phyloP scores from a whole-genome alignment of 2,329 filamentous ascomycete species.

The Orbilia javanica region DNA sequence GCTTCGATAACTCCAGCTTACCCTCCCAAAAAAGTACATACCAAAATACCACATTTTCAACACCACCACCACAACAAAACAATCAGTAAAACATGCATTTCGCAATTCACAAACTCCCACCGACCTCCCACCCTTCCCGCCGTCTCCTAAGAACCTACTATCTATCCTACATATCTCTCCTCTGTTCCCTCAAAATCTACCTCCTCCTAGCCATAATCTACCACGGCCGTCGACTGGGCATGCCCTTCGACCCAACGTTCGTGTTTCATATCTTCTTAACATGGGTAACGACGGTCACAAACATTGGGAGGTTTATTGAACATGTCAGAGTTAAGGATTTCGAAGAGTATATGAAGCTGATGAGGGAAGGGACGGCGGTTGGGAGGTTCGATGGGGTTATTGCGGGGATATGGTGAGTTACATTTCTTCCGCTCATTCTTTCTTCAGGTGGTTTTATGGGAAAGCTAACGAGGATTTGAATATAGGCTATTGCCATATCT shows the following conservation, averaged over 20 bases:
- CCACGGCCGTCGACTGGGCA: constrained; percentile 9
- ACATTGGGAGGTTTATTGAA: constrained; percentile 24
- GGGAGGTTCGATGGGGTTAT: constrained; percentile 45
- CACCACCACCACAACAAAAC: neutral
- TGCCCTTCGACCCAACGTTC: constrained; percentile 21
- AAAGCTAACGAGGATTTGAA: neutral
- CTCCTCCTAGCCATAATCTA: constrained; percentile 29
- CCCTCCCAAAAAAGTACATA: neutral
- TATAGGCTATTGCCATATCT: constrained; percentile 38
- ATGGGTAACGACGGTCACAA: constrained; percentile 7
- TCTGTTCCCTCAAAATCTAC: constrained; percentile 23
- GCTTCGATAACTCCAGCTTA: neutral
- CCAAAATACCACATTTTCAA: constrained; percentile 20
- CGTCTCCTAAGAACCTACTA: constrained; percentile 9
- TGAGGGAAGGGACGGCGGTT: neutral
- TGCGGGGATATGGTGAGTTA: constrained; percentile 26
- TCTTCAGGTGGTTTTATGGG: neutral
- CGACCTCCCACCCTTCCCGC: constrained; percentile 14
- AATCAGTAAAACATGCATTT: constrained; percentile 56
- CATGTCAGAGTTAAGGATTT: constrained; percentile 14
- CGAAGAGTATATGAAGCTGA: constrained; percentile 1
- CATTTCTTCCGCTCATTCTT: neutral
- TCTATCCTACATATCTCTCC: constrained; percentile 14
- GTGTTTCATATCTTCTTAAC: constrained; percentile 19
- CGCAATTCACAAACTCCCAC: constrained; percentile 46